phyloP scores from a whole-genome alignment of 108 stramenopile genomes.

The Cyclostephanos tholiformis region DNA sequence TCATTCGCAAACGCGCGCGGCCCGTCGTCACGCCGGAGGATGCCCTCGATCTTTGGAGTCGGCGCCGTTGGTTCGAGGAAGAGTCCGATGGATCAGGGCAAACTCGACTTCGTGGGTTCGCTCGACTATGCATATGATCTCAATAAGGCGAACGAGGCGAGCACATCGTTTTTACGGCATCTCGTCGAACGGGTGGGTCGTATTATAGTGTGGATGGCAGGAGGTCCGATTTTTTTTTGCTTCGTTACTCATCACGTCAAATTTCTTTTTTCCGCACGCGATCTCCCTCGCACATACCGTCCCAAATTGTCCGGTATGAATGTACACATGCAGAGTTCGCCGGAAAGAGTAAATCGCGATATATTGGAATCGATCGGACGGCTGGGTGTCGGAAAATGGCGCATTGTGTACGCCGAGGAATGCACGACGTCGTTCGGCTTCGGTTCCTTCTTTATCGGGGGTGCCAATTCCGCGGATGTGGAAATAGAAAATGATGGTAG shows the following conservation, averaged over 20 bases:
- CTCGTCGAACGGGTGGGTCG: conserved; percentile 13
- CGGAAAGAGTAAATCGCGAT: conserved; percentile 11
- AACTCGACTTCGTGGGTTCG: conserved; percentile 23
- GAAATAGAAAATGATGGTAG: conserved; percentile 20
- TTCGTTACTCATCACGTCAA: too few relatives aligned
- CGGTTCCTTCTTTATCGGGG: conserved; percentile 20
- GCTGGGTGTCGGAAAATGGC: conserved; percentile 17
- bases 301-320: too few relatives aligned
- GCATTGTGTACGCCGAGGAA: conserved; percentile 20
- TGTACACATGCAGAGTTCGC: too few relatives aligned
- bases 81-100: conserved; percentile 14
- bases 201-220: too few relatives aligned
- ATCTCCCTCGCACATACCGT: too few relatives aligned
- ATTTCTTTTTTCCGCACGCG: too few relatives aligned
- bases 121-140: conserved; percentile 19
- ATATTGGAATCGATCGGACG: conserved; percentile 23
- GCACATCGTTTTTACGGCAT: conserved; percentile 9
- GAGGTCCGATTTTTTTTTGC: too few relatives aligned
- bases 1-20: background rate
- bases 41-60: too few relatives aligned
- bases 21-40: background rate
- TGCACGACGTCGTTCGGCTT: conserved; percentile 28
- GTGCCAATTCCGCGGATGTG: conserved; percentile 1
- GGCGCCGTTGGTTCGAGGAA: conserved; percentile 4
- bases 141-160: conserved; percentile 21